Percentiles rank a stretch among this genome's conserved stretches.
phyloP scores from a whole-genome alignment of 2,329 filamentous ascomycete species.

The Fusarium pseudograminearum region DNA sequence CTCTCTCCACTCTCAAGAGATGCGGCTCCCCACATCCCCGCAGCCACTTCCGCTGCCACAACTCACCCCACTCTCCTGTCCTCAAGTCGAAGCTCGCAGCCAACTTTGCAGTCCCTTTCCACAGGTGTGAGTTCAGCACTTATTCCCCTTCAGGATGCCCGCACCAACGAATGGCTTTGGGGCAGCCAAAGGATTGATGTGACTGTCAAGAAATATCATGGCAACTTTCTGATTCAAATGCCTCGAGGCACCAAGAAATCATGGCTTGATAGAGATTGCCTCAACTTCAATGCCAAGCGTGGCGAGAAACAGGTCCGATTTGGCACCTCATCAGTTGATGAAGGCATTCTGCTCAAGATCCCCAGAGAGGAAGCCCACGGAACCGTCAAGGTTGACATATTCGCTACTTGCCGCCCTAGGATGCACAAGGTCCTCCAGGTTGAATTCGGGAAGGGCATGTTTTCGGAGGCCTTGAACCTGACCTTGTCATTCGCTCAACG shows the following conservation, averaged over 20 bases:
- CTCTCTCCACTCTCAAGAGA: constrained; percentile 41
- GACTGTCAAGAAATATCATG: constrained; percentile 53
- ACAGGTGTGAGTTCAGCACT: constrained; percentile 45
- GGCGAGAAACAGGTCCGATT: constrained; percentile 61
- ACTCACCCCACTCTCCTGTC: constrained; percentile 43
- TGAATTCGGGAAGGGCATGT: constrained; percentile 66
- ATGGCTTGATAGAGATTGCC: constrained; percentile 69
- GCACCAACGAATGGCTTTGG: constrained; percentile 53
- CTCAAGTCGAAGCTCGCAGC: constrained; percentile 33
- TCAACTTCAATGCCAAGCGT: constrained; percentile 67
- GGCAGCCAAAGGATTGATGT: constrained; percentile 50
- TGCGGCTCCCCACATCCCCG: constrained; percentile 43
- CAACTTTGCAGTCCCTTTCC: constrained; percentile 27
- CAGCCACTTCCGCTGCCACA: constrained; percentile 43
- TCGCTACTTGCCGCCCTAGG: constrained; percentile 69
- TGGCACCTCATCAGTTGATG: constrained; percentile 60
- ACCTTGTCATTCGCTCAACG: constrained; percentile 59
- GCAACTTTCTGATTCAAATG: constrained; percentile 67
- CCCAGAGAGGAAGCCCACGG: constrained; percentile 67
- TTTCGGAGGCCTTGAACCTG: constrained; percentile 59
- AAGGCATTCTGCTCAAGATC: constrained; percentile 66
- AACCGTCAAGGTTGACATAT: constrained; percentile 67
- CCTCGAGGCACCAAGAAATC: constrained; percentile 61
- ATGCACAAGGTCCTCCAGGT: constrained; percentile 71
- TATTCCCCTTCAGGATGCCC: constrained; percentile 48